Base-by-base conservation (phyloP, 495 filamentous ascomycete genomes). In the Cercophora scortea region DNA sequence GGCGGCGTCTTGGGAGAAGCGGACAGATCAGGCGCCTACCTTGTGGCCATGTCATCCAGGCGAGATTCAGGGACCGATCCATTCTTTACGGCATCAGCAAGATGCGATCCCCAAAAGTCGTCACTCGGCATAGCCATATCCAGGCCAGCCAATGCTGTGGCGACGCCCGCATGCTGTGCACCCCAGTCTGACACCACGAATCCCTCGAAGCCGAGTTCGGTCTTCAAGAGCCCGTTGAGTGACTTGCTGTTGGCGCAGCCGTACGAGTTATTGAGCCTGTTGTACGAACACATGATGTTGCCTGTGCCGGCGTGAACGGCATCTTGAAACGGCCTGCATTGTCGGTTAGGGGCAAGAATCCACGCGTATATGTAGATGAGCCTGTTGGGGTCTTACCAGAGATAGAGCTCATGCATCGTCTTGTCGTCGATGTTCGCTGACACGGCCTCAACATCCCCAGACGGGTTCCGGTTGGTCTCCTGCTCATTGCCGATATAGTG, bases 211-310 rank as follows among this genome's bases (percentile, higher is more conserved):
- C 79, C 82, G 0, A 89, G 69, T 55, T 88, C 83, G 1, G 69
- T 72, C 57, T 88, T 89, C 5, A 89, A 65, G 1, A 88, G 58
- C 1, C 78, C 77, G 56, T 84, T 86, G 42, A 83, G 71, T 0
- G 72, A 62, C 40, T 86, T 78, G 50, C 73, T 77, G 59, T 86
- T 87, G 55, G 79, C 69, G 53, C 84, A 89, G 5, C 78, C 77
- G 50, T 84, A 84, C 1, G 78, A 82, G 39, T 80, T 80, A 59
- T 88, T 87, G 34, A 88, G 47, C 8, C 81, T 75, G 44, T 86
- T 77, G 55, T 89, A 89, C 4, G 81, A 83, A 66, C 84, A 87
- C 83, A 88, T 87, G 42, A 86, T 70, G 43, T 72, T 79, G 1
- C 75, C 82, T 4, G 75, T 78, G 6, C 79, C 76, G 1, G 85